phyloP scores from a whole-genome alignment of 139 green algal genomes.

The Volvox africanus region DNA sequence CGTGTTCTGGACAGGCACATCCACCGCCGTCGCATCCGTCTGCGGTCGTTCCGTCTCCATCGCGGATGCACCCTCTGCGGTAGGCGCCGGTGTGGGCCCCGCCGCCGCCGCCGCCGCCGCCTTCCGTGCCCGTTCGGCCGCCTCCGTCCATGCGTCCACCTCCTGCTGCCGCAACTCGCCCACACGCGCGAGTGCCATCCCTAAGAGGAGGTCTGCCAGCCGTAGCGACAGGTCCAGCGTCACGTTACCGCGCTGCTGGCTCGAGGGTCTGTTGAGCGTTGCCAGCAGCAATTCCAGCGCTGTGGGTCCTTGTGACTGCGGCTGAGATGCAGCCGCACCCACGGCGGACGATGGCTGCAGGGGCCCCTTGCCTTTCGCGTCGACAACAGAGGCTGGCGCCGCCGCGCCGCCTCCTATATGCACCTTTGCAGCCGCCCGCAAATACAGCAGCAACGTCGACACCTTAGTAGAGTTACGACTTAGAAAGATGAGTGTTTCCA shows the following conservation, averaged over 20 bases:
- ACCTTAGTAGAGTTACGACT: conserved; percentile 30
- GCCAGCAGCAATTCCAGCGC: conserved; percentile 83
- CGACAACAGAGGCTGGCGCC: background rate
- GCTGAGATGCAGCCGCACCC: background rate
- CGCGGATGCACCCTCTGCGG: background rate
- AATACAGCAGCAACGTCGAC: conserved; percentile 28
- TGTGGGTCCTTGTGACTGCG: background rate
- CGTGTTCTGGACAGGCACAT: background rate
- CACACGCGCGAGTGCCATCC: conserved; percentile 40
- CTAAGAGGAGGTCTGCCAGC: conserved; percentile 71
- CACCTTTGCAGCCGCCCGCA: background rate
- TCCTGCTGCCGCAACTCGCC: conserved; percentile 39
- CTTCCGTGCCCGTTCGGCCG: conserved; percentile 2
- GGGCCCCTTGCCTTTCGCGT: conserved; percentile 43
- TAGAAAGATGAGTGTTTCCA: conserved; percentile 27
- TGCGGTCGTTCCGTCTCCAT: conserved; percentile 1
- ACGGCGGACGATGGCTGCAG: background rate
- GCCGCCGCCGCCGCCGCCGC: background rate
- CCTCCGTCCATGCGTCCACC: conserved; percentile 31
- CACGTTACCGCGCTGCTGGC: conserved; percentile 58
- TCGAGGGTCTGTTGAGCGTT: conserved; percentile 69
- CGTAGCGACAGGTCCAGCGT: conserved; percentile 76
- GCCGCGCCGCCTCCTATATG: background rate
- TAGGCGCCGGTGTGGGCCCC: background rate
- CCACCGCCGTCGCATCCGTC: background rate